These are phyloP conservation scores for Starmerella bombicola DNA, from an alignment of 805 yeast genomes.

Conservation along the genomic window DNA sequence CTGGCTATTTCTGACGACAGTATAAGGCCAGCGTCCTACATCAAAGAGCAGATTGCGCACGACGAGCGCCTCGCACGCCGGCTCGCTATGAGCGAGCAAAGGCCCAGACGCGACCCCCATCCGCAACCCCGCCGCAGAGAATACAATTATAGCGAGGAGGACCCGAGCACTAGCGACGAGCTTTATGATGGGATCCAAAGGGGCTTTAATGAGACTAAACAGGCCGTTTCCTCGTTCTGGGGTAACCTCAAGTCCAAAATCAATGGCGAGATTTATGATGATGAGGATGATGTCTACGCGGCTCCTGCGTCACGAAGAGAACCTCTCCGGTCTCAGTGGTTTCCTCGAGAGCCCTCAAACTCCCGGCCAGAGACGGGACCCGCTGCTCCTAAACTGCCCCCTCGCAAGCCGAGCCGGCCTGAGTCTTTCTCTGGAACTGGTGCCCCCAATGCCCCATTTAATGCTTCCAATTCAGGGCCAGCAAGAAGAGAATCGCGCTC, in stretches of 20 bases:
- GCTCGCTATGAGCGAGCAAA: conserved; percentile 36
- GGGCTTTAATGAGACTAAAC: conserved; percentile 20
- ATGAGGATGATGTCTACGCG: conserved; percentile 14
- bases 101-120: conserved; percentile 1
- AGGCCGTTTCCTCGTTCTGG: conserved; percentile 20
- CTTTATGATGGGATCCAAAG: conserved; percentile 17
- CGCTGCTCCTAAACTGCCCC: conserved; percentile 11
- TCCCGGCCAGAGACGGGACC: not conserved
- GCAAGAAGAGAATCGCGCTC: conserved; percentile 9
- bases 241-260: conserved; percentile 17
- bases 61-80: conserved; percentile 78
- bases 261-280: conserved; percentile 20
- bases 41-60: conserved; percentile 39
- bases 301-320: conserved; percentile 4
- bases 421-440: not conserved
- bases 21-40: conserved; percentile 29
- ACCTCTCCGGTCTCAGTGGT: conserved; percentile 11
- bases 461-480: not conserved
- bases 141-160: not conserved
- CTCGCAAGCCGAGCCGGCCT: conserved; percentile 11
- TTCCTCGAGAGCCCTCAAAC: conserved; percentile 5
- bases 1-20: conserved; percentile 53
- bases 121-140: not conserved
- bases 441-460: not conserved
- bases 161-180: conserved; percentile 9